Evolutionary conservation across 768 basidiomycete species (phyloP).

Genomic region (Lactarius deliciosus): DNA sequence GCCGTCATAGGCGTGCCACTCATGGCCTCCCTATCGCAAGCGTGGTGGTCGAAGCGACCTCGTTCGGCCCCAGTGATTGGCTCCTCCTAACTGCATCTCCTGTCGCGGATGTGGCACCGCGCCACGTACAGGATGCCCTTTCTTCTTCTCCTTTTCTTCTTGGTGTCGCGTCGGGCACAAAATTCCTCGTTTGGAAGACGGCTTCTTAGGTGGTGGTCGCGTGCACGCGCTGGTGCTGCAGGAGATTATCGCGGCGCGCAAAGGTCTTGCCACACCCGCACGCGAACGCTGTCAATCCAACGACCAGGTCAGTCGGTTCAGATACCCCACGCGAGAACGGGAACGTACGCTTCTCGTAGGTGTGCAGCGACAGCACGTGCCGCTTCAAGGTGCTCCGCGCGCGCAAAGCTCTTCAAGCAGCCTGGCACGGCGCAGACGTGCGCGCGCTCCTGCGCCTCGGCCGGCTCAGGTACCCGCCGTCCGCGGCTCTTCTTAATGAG

Average conservation of each 20-base stretch:
- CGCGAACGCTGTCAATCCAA: constrained; percentile 44
- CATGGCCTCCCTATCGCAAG: background rate
- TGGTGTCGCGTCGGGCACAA: background rate
- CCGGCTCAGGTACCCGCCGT: constrained; percentile 57
- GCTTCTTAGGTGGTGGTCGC: background rate
- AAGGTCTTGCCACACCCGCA: constrained; percentile 74
- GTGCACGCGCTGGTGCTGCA: constrained; percentile 72
- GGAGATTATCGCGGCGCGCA: constrained; percentile 73
- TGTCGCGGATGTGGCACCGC: background rate
- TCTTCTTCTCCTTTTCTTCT: background rate
- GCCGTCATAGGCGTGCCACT: background rate
- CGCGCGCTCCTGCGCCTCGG: constrained; percentile 42
- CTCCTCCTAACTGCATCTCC: background rate
- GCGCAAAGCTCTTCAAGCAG: constrained; percentile 77
- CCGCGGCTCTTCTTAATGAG: constrained; percentile 79
- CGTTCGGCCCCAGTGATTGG: background rate
- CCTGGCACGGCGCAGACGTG: constrained; percentile 68
- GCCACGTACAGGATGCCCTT: background rate
- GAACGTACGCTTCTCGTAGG: constrained; percentile 76
- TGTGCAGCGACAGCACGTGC: constrained; percentile 79
- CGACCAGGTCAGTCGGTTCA: background rate
- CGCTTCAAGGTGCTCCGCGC: constrained; percentile 84
- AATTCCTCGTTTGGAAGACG: background rate
- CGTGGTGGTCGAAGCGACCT: background rate
- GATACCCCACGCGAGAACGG: too few relatives aligned